A percentile compares a stretch with the other conserved stretches of the same genome.
These are phyloP conservation scores for Chloropicon primus DNA, from an alignment of 139 green algal species.

Conservation along the genomic window DNA sequence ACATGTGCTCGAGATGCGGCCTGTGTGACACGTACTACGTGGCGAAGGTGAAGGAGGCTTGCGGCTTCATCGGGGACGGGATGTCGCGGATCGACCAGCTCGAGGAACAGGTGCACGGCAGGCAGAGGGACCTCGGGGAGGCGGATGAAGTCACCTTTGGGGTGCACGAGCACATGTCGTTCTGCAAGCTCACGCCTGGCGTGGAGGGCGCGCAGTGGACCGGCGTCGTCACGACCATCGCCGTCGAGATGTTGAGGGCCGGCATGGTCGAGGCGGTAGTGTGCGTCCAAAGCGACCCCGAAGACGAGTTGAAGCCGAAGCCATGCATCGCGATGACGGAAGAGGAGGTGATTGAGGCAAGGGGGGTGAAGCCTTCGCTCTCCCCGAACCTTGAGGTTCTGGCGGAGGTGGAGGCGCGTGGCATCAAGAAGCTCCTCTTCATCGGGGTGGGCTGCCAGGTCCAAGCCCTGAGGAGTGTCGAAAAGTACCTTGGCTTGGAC, in stretches of 20 bases:
- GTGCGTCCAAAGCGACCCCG: conserved; percentile 71
- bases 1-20: conserved; percentile 70
- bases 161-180: conserved; percentile 56
- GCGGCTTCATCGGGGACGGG: conserved; percentile 84
- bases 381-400: conserved; percentile 82
- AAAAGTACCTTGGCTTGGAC: conserved; percentile 74
- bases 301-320: conserved; percentile 68
- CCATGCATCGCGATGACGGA: conserved; percentile 57
- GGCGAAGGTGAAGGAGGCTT: conserved; percentile 87
- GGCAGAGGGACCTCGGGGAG: conserved; percentile 27
- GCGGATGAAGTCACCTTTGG: conserved; percentile 77
- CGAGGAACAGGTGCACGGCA: conserved; percentile 49
- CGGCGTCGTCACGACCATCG: conserved; percentile 73
- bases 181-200: background rate
- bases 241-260: conserved; percentile 59
- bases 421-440: conserved; percentile 75
- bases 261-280: conserved; percentile 88
- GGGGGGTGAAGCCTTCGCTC: conserved; percentile 86
- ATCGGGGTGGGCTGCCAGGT: conserved; percentile 87
- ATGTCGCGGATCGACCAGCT: conserved; percentile 25
- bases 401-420: conserved; percentile 78
- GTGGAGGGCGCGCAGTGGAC: conserved; percentile 27
- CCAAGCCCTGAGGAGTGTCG: conserved; percentile 73
- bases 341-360: conserved; percentile 72
- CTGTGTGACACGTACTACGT: conserved; percentile 95